These are phyloP conservation scores for Nothophytophthora sp. DNA, from an alignment of 352 stramenopile species.

Conservation along the genomic window DNA sequence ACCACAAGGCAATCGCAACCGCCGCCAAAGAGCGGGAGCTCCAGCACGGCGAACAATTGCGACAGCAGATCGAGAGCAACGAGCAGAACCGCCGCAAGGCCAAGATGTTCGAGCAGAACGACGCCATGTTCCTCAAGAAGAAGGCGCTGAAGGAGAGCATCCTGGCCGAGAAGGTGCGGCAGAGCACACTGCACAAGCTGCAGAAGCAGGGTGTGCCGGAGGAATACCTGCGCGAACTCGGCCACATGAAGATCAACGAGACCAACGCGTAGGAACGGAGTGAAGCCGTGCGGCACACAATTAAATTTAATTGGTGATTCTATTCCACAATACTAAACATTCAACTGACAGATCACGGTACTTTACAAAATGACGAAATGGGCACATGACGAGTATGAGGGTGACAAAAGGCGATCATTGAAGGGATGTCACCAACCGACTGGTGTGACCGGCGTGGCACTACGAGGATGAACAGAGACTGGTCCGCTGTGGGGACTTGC, in stretches of 20 bases:
- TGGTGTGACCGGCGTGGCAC: too few species aligned
- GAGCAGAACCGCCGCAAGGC: constrained; percentile 48
- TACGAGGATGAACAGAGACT: too few species aligned
- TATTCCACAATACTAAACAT: too few species aligned
- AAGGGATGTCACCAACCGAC: too few species aligned
- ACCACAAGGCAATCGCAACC: constrained; percentile 28
- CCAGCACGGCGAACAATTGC: constrained; percentile 36
- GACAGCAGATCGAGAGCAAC: constrained; percentile 67
- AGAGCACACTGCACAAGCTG: constrained; percentile 57
- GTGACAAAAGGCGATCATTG: too few species aligned
- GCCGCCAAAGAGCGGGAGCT: constrained; percentile 34
- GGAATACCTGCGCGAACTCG: constrained; percentile 69
- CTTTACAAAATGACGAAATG: too few species aligned
- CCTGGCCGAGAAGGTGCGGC: constrained; percentile 73
- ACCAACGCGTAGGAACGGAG: constrained; percentile 40
- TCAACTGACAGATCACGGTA: too few species aligned
- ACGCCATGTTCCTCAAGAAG: constrained; percentile 73
- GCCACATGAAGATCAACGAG: constrained; percentile 65
- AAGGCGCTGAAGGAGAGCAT: constrained; percentile 74
- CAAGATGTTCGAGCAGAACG: constrained; percentile 68
- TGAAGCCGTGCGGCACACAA: constrained; percentile 39
- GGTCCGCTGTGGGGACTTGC: too few species aligned
- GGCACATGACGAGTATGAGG: too few species aligned
- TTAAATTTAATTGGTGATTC: too few species aligned
- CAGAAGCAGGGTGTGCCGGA: constrained; percentile 69